These are phyloP conservation scores for Saccharomycopsis sp. DNA, from an alignment of 805 yeast species.

Conservation along the genomic window DNA sequence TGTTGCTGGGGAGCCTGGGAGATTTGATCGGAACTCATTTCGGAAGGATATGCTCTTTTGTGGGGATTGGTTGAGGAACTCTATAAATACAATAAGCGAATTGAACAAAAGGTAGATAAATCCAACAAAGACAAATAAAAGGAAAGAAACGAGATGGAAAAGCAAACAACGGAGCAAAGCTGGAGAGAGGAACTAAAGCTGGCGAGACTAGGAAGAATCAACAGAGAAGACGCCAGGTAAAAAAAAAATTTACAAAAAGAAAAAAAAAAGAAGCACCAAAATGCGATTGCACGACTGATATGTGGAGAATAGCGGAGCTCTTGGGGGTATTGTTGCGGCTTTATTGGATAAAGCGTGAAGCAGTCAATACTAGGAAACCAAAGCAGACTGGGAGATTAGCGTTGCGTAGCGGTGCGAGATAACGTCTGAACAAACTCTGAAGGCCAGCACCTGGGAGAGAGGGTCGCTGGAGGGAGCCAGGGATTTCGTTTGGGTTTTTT, in stretches of 20 bases:
- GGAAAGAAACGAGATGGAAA: not conserved
- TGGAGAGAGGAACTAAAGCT: not conserved
- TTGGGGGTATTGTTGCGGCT: not conserved
- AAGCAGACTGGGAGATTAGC: not conserved
- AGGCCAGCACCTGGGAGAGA: not conserved
- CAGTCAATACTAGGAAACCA: not conserved
- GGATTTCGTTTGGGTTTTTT: not conserved
- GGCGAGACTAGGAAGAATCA: not conserved
- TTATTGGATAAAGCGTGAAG: not conserved
- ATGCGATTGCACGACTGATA: not conserved
- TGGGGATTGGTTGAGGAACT: not conserved
- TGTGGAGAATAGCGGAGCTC: not conserved
- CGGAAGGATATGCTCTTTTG: not conserved
- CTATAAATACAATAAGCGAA: not conserved
- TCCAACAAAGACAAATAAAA: not conserved
- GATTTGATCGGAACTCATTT: slow-evolving; percentile 2
- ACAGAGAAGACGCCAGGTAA: not conserved
- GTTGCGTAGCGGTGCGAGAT: not conserved
- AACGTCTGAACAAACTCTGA: not conserved
- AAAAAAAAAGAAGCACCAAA: not conserved
- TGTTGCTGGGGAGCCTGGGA: not conserved
- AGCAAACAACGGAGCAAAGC: not conserved
- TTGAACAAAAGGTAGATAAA: not conserved
- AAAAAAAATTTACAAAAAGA: not conserved
- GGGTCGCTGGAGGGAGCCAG: not conserved